These are phyloP conservation scores for Alternaria brassicicola DNA, from an alignment of 2,329 filamentous ascomycete genomes.

Conservation along the genomic window DNA sequence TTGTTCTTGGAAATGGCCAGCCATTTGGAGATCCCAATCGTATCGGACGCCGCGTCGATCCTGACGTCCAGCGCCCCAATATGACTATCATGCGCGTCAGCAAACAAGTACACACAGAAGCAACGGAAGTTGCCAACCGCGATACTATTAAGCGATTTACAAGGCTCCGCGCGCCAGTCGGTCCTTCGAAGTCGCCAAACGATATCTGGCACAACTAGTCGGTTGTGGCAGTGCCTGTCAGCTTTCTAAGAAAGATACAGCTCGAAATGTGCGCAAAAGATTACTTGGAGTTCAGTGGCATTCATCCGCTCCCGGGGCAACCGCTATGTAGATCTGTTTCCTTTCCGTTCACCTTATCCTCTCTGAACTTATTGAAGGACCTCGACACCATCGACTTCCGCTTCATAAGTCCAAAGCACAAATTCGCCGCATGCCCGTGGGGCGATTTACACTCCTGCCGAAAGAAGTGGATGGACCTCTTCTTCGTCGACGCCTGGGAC, in stretches of 20 bases:
- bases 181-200: not conserved
- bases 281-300: conserved; percentile 16
- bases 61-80: conserved; percentile 15
- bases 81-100: conserved; percentile 15
- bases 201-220: not conserved
- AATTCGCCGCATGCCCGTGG: conserved; percentile 20
- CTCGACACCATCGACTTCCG: conserved; percentile 22
- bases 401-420: conserved; percentile 27
- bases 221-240: not conserved
- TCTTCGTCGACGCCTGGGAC: conserved; percentile 14
- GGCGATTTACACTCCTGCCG: conserved; percentile 18
- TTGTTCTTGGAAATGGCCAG: conserved; percentile 14
- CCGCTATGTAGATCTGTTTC: not conserved
- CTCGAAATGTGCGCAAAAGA: conserved; percentile 17
- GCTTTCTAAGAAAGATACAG: conserved; percentile 16
- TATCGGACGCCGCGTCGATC: conserved; percentile 11
- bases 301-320: not conserved
- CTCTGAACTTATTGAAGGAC: not conserved
- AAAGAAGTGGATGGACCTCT: conserved; percentile 23
- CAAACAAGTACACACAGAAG: conserved; percentile 14
- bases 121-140: not conserved
- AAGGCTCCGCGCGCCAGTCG: not conserved
- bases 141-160: conserved; percentile 15
- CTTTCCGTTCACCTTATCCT: not conserved
- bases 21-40: not conserved